These are phyloP conservation scores for Kodamaea nitidulidarum DNA, from an alignment of 805 yeast genomes.

Conservation along the genomic window DNA sequence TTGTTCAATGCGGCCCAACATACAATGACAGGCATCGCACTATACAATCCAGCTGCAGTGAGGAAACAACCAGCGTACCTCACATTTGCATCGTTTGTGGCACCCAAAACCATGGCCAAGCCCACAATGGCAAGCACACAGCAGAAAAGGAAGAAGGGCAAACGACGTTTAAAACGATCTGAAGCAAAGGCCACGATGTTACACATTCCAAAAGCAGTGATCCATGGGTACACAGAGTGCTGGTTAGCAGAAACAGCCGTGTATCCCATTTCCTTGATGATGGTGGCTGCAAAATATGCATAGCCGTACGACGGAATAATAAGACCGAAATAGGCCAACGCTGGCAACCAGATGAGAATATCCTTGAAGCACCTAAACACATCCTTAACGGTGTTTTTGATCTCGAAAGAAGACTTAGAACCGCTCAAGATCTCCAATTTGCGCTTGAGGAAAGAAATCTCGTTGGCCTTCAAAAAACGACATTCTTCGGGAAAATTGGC, in stretches of 20 bases:
- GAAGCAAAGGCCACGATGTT: conserved; percentile 51
- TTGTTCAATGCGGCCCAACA: conserved; percentile 65
- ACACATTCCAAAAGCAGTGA: conserved; percentile 65
- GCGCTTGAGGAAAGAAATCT: conserved; percentile 50
- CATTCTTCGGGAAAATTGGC: conserved; percentile 74
- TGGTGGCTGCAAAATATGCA: conserved; percentile 69
- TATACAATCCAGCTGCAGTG: conserved; percentile 53
- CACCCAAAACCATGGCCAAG: conserved; percentile 51
- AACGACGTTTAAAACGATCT: conserved; percentile 49
- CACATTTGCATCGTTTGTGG: conserved; percentile 29
- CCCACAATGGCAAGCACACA: conserved; percentile 45
- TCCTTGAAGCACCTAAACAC: conserved; percentile 53
- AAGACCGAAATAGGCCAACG: conserved; percentile 59
- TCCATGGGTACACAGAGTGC: conserved; percentile 84
- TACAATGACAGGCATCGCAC: conserved; percentile 64
- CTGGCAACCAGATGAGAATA: conserved; percentile 53
- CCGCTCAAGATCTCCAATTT: conserved; percentile 54
- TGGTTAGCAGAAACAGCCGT: conserved; percentile 72
- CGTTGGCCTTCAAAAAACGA: conserved; percentile 46
- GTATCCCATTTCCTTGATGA: conserved; percentile 58
- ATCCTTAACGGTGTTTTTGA: conserved; percentile 44
- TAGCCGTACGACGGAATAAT: conserved; percentile 74
- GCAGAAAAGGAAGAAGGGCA: conserved; percentile 42
- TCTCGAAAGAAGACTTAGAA: conserved; percentile 46
- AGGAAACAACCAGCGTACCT: conserved; percentile 66